Base-by-base conservation (phyloP, 2,329 filamentous ascomycete genomes). In the Fusarium acutatum region DNA sequence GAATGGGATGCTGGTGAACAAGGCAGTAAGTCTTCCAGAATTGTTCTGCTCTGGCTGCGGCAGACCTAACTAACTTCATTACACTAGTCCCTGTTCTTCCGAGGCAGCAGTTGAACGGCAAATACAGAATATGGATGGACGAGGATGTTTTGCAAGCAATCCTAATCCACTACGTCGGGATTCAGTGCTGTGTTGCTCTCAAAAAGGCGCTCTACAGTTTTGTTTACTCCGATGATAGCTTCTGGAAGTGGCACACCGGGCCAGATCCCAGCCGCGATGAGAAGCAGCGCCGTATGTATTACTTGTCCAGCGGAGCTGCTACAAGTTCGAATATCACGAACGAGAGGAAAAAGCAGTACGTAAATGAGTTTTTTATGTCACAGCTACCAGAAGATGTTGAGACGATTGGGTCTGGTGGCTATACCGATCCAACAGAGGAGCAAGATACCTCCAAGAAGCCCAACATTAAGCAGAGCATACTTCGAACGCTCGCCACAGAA, bases 121-220 rank as follows among this genome's bases (percentile, higher is more conserved):
- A 61, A 35, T 61, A 61, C 24, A 56, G 49, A 35, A 61, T 61
- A 6, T 61, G 58, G 58, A 61, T 61, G 58, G 58, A 61, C 1
- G 58, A 61, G 11, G 49, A 61, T 28, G 58, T 61, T 0, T 35
- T 61, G n/a, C 58, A 61, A 61, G 58, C 58, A n/a, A 61, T 57
- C 0, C 58, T 57, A 5, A 57, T 61, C 28, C 58, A 61, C 12
- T 61, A 61, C 7, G 17, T 61, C n/a, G 58, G 58, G 7, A 61
- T 61, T 5, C 20, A n/a, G 5, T 57, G 58, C 24, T 61, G 58
- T 24, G 58, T 61, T 57, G 20, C 35, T 57, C 49, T 61, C 20
- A 61, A 61, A 20, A 10, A 8, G 28, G 30, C 58, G 7, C 30
- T 61, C 11, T 6, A n/a, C 32, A 20, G 6, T 5, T 61, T 61